Base-by-base conservation (phyloP, 1,284 basidiomycete species). In the Vanrija pseudolonga region DNA sequence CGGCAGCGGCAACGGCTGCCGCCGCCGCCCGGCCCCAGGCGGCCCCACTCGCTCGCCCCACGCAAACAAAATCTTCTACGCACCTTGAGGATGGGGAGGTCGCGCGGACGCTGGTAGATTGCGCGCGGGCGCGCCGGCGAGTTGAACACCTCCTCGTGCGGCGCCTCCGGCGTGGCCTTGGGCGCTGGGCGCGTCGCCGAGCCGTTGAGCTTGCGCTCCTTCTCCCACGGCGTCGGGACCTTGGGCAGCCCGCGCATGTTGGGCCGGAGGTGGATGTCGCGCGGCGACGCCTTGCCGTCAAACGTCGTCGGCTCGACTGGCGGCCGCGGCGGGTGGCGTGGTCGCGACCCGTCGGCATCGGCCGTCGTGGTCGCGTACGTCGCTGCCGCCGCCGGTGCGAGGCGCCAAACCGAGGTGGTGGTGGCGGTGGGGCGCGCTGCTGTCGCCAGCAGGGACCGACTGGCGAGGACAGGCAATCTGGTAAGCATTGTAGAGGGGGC, bases 31-130 rank as follows among this genome's bases (percentile, higher is more conserved):
- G 23, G n/a, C 46, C 58, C 47, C 57, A 45, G 28, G 48, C 12
- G 17, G 22, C 17, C 39, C 17, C 32, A 38, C 36, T 37, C 20
- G 41, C 32, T 15, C 15, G 14, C 24, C n/a, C 9, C 28, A 36
- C 22, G 11, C 18, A 40, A 36, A n/a, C 20, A 22, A 23, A 40
- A 42, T 5, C 12, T 32, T 32, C 12, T 17, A 43, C 73, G 53
- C 60, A 74, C 74, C 61, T 62, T 63, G 17, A 73, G 40, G 11
- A 51, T 54, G 0, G 75, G 75, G 57, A 76, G 56, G 20, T 54
- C 58, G 38, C 55, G 41, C 40, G 47, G 58, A 1, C 58, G 51
- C 18, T 50, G 47, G 50, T 60, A 60, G 11, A 60, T 38, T 4
- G 55, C 55, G 20, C 58, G 55, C 22, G 58, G 58, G 38, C 50